Base-by-base conservation (phyloP, 257 asterid genomes). In the Thymus mandschuricus region DNA sequence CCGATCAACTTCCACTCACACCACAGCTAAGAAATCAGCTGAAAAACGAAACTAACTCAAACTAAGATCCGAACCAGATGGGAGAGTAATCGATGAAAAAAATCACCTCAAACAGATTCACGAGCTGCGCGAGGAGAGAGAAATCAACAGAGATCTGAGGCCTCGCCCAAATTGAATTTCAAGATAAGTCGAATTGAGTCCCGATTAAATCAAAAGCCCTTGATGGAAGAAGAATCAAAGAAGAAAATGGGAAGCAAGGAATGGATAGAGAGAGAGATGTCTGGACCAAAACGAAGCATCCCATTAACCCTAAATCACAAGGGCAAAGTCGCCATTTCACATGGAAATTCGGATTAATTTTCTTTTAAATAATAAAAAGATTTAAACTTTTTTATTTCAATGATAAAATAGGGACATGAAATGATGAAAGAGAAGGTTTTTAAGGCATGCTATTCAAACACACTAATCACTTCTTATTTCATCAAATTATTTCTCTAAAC, bases 251-350 rank as follows among this genome's bases (percentile, higher is more conserved):
- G 35, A 2, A 63, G 77, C 35, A 64, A 71, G 60, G 74, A 66
- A 65, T n/a, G 73, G 70, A n/a, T n/a, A n/a, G 66, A 48, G 68
- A 51, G 61, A 33, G 34, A 9, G 48, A 27, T 2, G 63, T 29
- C 15, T 55, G 35, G 34, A 43, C 38, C 54, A 10, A 11, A 27
- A 44, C 27, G 46, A 12, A 63, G 5, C 56, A 21, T 49, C 6
- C 60, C 64, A 55, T 51, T 59, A 78, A 78, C 82, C 82, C 79
- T 74, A 78, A 49, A 29, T 29, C 51, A 27, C 79, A 69, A 62
- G 82, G 82, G 76, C 55, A 41, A 46, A 69, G 57, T 57, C 15
- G 79, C 3, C 64, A 72, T 44, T 58, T 58, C 28, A 49, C 0
- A 21, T 31, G 28, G 7, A 9, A 51, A 0, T 52, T 52, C 21